Evolutionary conservation across 75 land plant species (phyloP), one percentile per base, ranked within the genome.

Genomic region (Gnetum montanum): DNA sequence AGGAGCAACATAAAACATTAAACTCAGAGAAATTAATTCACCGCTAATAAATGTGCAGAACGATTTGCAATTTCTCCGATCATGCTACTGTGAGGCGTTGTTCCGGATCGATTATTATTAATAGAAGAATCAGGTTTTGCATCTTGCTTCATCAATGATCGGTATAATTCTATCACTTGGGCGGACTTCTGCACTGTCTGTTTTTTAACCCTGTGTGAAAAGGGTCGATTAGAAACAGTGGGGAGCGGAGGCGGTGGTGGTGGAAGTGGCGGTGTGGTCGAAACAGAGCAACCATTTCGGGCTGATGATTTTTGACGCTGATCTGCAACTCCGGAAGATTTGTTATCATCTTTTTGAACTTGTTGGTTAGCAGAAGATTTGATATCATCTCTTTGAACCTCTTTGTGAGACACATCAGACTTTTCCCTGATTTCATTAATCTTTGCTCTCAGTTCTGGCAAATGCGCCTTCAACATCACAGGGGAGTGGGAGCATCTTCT

Each of bases 61-160:
- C 96, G 81, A 36, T 89, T 89, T 61, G 82, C 87, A 44, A 93
- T 88, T 63, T 93, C 98, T 43, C 98, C 98, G 34, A 93, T 89
- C 86, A 93, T 79, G 55, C 82, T 75, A 47, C 62, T 72, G 12
- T 55, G 68, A 8, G 80, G 60, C 19, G 63, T 68, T 13, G 67
- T 59, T 0, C 48, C 64, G 24, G 47, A 46, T 12, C 52, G 64
- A 29, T 30, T 26, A 25, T 68, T 78, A 6, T 53, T 36, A 63
- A 34, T 63, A 38, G 66, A 60, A 4, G 56, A 43, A 44, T 73
- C 80, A 1, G 54, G 37, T 34, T 64, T 78, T n/a, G 71, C 75
- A 26, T 79, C 89, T 35, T 71, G 74, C 34, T 72, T 88, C 52
- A 72, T 89, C 8, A 93, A 63, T 6, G 69, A 71, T 19, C 77